Conservation (phyloP, 176 grass and related monocot genomes). For the Dendrocalamus sinicus region DNA sequence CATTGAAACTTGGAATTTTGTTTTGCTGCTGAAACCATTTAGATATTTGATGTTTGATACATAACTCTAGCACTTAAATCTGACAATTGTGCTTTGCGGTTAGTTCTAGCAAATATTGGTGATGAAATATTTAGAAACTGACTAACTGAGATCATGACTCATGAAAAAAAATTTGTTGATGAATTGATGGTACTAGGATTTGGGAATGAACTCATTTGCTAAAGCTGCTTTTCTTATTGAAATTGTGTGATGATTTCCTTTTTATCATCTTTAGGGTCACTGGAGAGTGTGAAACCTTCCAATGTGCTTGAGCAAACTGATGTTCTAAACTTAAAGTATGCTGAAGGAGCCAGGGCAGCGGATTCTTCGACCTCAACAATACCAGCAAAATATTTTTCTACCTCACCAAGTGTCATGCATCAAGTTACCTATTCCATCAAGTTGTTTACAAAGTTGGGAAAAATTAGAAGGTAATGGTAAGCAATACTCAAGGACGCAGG, state of each 20-base stretch:
- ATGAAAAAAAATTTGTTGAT: slow-evolving; percentile 3
- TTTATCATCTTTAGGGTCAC: slow-evolving; percentile 14
- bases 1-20: neutral
- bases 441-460: too few relatives aligned
- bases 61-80: neutral
- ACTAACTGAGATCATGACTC: neutral
- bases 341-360: slow-evolving; percentile 25
- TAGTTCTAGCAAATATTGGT: neutral
- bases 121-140: neutral
- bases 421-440: too few relatives aligned
- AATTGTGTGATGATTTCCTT: neutral
- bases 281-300: too few relatives aligned
- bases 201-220: neutral
- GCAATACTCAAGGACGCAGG: too few relatives aligned
- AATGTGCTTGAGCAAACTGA: too few relatives aligned
- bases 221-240: neutral
- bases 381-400: slow-evolving; percentile 36
- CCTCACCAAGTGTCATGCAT: too few relatives aligned
- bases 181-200: neutral
- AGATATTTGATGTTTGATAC: neutral
- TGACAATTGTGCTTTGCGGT: neutral
- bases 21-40: neutral
- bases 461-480: too few relatives aligned
- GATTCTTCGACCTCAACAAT: slow-evolving; percentile 11
- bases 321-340: neutral